These are phyloP conservation scores for Noccaea caerulescens DNA, from an alignment of 345 rosid genomes.

Conservation along the genomic window DNA sequence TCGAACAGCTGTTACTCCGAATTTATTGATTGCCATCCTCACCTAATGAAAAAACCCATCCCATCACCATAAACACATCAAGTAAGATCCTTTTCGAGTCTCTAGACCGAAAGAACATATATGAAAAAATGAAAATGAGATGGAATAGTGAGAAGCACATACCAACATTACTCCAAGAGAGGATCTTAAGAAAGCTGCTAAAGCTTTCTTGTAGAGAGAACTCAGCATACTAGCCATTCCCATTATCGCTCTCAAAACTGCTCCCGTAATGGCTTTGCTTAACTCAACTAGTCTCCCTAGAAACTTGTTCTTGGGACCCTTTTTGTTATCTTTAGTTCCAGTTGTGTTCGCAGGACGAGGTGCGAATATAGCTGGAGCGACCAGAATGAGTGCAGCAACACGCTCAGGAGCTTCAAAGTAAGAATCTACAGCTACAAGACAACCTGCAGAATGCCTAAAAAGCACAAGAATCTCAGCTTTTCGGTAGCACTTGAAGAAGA, in stretches of 20 bases:
- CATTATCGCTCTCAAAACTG: constrained; percentile 46
- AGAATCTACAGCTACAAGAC: constrained; percentile 76
- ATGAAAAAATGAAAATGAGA: background rate
- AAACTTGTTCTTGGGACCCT: constrained; percentile 43
- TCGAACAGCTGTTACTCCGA: constrained; percentile 69
- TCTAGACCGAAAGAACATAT: background rate
- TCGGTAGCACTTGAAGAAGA: background rate
- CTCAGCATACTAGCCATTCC: constrained; percentile 58
- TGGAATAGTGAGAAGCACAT: background rate
- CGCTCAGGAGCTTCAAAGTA: constrained; percentile 94
- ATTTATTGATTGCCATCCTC: constrained; percentile 66
- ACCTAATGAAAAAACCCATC: constrained; percentile 48
- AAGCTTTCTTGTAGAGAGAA: constrained; percentile 62
- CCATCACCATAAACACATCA: constrained; percentile 20
- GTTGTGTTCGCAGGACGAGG: constrained; percentile 48
- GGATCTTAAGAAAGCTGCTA: constrained; percentile 66
- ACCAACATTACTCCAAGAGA: constrained; percentile 77
- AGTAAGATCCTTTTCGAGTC: constrained; percentile 19
- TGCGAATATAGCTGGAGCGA: constrained; percentile 91
- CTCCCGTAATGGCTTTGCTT: constrained; percentile 42
- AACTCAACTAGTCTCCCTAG: constrained; percentile 47
- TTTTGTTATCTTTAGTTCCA: constrained; percentile 44
- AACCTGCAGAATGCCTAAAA: constrained; percentile 87
- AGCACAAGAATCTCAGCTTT: constrained; percentile 17
- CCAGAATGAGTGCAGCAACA: constrained; percentile 79